Percentiles rank a stretch among this genome's conserved stretches.
Evolutionary conservation across 2,329 filamentous ascomycete species (phyloP).

Genomic region (Monilinia fructicola): DNA sequence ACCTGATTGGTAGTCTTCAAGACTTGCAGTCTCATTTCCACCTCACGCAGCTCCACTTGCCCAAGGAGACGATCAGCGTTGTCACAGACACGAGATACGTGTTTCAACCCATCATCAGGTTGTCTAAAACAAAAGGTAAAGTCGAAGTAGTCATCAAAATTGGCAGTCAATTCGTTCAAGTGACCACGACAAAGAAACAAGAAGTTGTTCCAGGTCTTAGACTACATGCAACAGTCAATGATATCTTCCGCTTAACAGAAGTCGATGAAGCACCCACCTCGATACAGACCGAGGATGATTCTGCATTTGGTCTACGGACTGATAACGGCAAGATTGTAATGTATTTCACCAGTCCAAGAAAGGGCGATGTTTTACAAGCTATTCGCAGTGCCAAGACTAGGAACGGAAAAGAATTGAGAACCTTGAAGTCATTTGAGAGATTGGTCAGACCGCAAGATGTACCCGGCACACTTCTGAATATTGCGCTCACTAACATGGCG

Average conservation of each 20-base stretch:
- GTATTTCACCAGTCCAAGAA: constrained; percentile 68
- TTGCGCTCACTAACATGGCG: constrained; percentile 65
- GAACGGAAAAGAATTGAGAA: constrained; percentile 61
- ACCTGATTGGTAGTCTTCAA: constrained; percentile 63
- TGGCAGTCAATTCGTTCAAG: constrained; percentile 67
- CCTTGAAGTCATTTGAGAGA: constrained; percentile 61
- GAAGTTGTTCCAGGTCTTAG: constrained; percentile 63
- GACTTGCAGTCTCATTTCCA: constrained; percentile 67
- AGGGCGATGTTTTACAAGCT: constrained; percentile 61
- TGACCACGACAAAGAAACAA: constrained; percentile 67
- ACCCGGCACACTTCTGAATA: constrained; percentile 66
- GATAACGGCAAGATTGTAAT: constrained; percentile 70
- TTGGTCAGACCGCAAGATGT: constrained; percentile 69
- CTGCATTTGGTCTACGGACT: constrained; percentile 64
- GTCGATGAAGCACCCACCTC: constrained; percentile 66
- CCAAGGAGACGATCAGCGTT: constrained; percentile 68
- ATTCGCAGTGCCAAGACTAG: constrained; percentile 64
- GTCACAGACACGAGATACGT: constrained; percentile 65
- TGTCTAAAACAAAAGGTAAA: constrained; percentile 69
- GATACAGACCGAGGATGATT: constrained; percentile 64
- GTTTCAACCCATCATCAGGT: constrained; percentile 62
- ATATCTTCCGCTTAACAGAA: constrained; percentile 67
- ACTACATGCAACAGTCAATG: constrained; percentile 64
- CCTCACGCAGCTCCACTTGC: constrained; percentile 63
- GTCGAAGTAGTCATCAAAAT: constrained; percentile 69